A percentile compares a stretch with the other conserved stretches of the same genome.
Evolutionary conservation across 2,329 filamentous ascomycete genomes (phyloP).

Genomic region (Cladosporium phlei): DNA sequence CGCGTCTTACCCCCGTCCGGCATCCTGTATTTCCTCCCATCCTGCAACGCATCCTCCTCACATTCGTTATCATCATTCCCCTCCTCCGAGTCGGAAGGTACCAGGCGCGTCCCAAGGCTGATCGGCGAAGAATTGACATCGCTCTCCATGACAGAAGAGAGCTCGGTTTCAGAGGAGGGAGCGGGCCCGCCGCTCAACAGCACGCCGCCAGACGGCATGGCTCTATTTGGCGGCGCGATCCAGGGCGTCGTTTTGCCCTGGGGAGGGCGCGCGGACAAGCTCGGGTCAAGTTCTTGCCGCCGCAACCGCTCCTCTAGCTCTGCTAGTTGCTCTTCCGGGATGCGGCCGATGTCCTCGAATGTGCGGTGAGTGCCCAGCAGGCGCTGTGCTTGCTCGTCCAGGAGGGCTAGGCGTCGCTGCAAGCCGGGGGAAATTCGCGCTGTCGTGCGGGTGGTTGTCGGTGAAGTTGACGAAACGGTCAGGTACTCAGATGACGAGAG

Average conservation of each 20-base stretch:
- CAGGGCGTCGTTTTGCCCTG: slow-evolving; percentile 56
- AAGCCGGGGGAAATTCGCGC: slow-evolving; percentile 37
- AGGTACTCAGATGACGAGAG: neutral
- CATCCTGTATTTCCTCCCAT: slow-evolving; percentile 69
- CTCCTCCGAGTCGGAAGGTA: slow-evolving; percentile 49
- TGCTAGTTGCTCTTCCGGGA: slow-evolving; percentile 65
- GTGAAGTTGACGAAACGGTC: neutral
- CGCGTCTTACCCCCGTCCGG: slow-evolving; percentile 64
- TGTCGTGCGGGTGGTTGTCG: slow-evolving; percentile 32
- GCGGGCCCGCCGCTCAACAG: slow-evolving; percentile 28
- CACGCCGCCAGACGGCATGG: slow-evolving; percentile 28
- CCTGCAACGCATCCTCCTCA: slow-evolving; percentile 44
- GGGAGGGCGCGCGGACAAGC: slow-evolving; percentile 46
- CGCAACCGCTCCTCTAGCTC: slow-evolving; percentile 57
- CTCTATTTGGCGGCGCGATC: slow-evolving; percentile 49
- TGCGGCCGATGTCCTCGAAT: slow-evolving; percentile 56
- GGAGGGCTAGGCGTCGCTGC: slow-evolving; percentile 40
- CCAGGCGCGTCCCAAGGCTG: slow-evolving; percentile 52
- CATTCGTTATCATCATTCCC: slow-evolving; percentile 42
- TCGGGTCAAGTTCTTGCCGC: slow-evolving; percentile 2
- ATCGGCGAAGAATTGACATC: slow-evolving; percentile 43
- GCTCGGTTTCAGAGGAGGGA: slow-evolving; percentile 34
- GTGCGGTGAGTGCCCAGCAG: slow-evolving; percentile 30
- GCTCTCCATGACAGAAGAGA: slow-evolving; percentile 36
- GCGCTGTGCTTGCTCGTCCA: slow-evolving; percentile 34